Percentiles rank a stretch among this genome's conserved stretches.
Evolutionary conservation across 352 stramenopile genomes (phyloP).

Genomic region (Phytophthora capsici): DNA sequence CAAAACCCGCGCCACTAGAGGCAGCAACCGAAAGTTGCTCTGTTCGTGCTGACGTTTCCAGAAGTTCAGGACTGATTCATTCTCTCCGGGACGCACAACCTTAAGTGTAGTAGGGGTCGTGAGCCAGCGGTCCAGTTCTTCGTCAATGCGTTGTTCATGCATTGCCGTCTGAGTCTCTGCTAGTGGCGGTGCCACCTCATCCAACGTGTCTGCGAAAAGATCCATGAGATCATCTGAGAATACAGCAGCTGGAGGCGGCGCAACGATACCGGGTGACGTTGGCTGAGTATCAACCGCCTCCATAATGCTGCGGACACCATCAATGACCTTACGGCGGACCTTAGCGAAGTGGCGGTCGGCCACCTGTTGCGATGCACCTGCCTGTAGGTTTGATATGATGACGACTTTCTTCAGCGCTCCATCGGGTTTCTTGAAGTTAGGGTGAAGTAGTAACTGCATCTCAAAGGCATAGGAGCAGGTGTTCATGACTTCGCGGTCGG

Average conservation of each 20-base stretch:
- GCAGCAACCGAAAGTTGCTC: background rate
- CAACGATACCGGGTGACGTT: no score
- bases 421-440: no score
- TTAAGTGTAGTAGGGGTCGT: background rate
- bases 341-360: background rate
- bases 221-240: background rate
- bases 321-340: background rate
- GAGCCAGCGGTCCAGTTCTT: background rate
- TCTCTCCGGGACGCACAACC: background rate
- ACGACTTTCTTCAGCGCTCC: conserved; percentile 7
- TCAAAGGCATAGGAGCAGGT: conserved; percentile 9
- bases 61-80: background rate
- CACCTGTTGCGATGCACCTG: background rate
- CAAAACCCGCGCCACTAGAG: conserved; percentile 3
- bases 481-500: conserved; percentile 8
- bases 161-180: no score
- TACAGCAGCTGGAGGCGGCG: background rate
- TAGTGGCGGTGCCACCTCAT: no score
- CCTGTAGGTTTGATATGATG: conserved; percentile 1
- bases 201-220: background rate
- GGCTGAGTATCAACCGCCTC: no score
- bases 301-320: background rate
- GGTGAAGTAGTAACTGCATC: conserved; percentile 16
- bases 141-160: background rate
- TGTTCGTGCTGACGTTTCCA: background rate